Evolutionary conservation across 2,329 filamentous ascomycete genomes (phyloP), one percentile per base, ranked within the genome.

Genomic region (Hymenoscyphus occultus): DNA sequence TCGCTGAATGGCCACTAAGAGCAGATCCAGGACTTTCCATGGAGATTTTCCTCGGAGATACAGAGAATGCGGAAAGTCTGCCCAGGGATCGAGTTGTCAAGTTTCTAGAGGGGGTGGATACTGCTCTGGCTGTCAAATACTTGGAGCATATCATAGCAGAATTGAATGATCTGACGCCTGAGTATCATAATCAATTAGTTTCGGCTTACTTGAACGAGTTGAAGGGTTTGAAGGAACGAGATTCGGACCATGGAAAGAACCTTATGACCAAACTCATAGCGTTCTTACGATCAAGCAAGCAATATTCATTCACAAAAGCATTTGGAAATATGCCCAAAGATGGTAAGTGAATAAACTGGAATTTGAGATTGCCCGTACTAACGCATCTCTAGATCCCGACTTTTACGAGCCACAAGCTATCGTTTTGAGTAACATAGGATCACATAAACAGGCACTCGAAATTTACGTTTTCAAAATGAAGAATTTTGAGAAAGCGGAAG

Each of bases 381-480:
- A 51, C 22, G n/a, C 10, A 22, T 51, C 22, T 22, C 2, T 69
- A 94, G 92, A 97, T 75, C 82, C 93, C 0, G 83, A 86, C 2
- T 97, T 97, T 73, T 96, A 90, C 76, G 94, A 98, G 76, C 88
- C 92, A 1, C 88, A 94, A 67, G 95, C 95, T 6, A 89, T 98
- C 56, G 89, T 98, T 22, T 85, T 98, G 48, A 93, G 92, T 77
- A 96, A 95, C 71, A 97, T 98, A 91, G 92, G 92, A 6, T 90
- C 94, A 72, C 93, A 99, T 79, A 93, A 92, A 75, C 93, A 98
- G 78, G 95, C 95, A 0, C 80, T 99, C n/a, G 90, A 95, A 75
- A 97, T 99, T 61, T 99, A 97, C 76, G 94, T 98, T 35, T 99
- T 97, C 79, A 95, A 94, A 76, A 86, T 99, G 76, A 81, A 90